Evolutionary conservation across 495 filamentous ascomycete genomes (phyloP), one percentile per base, ranked within the genome.

Genomic region (Venustampulla echinocandica): DNA sequence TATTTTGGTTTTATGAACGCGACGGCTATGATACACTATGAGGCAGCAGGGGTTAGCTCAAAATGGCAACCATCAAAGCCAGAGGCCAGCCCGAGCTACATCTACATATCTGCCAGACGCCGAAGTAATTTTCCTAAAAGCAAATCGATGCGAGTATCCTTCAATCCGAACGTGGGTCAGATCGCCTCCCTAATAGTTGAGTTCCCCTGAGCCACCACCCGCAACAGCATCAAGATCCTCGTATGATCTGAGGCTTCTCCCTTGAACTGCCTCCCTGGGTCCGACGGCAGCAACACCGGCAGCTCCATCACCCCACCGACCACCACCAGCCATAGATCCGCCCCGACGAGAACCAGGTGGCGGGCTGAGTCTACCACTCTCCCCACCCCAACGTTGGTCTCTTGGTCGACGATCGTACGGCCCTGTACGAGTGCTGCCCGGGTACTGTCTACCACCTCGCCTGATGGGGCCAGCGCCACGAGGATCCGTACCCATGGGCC

Each of bases 221-320:
- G 71, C 69, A 23, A 75, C 72, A 13, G 92, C 90, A 68, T 98
- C 92, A 1, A 98, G 68, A 64, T 98, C 92, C 64, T 97, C 93
- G 63, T 98, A 98, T 62, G 85, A 93, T 73, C 92, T 95, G 25
- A 98, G 59, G 33, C 84, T 94, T 36, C 92, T 76, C 3, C 93
- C 92, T 52, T 89, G 82, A 1, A 94, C 86, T 1, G 90, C 85
- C 65, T 93, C 87, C 13, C 83, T 69, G 2, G 89, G 88, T 2
- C 84, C 85, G 51, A 89, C 79, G 1, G 82, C 79, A 36, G 82
- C 83, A 45, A 70, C 71, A 2, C 80, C 79, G 41, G 76, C 76
- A 27, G 74, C 66, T 47, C 81, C 75, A 54, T 84, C 70, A 43
- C 77, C 71, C 81, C 81, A 78, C 53, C 76, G 62, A 34, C 79